Base-by-base conservation (phyloP, 2,329 filamentous ascomycete genomes). In the Scytalidium lignicola region DNA sequence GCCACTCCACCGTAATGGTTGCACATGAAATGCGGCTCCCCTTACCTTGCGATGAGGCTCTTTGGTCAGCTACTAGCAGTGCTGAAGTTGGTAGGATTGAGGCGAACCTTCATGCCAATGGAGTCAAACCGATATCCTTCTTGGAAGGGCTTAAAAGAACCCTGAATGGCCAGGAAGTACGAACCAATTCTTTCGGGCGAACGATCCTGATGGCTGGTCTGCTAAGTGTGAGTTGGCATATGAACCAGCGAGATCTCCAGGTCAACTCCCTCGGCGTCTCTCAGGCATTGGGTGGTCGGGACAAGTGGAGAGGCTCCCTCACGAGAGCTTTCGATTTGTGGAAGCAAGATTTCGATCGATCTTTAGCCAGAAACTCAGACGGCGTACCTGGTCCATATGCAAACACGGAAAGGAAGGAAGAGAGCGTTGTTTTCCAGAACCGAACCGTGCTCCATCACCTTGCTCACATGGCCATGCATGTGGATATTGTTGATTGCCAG, bases 391-490 rank as follows among this genome's bases (percentile, higher is more conserved):
- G 80, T 47, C 78, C 81, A 2, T 82, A 82, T 57, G 69, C 70
- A 44, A 37, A 37, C 15, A 75, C 74, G 2, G 72, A 74, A 41
- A 82, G 85, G 59, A 82, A 87, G 53, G 85, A 85, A 58, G 76
- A 82, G 51, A 80, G 76, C 49, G 70, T 79, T 13, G 84, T 95
- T 23, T 92, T 93, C 59, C 90, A 96, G 65, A 90, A 86, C 54
- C 82, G 90, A 18, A 95, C 87, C 2, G 92, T 96, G 22, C 74
- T 97, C 41, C 91, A 97, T 63, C 90, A 95, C 60, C 74, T 99
- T 12, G 93, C 93, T 0, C 93, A 97, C 67, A 96, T 99, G 89
- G 90, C 90, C 2, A 96, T 96, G 79, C 90, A 97, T 63, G 90
- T 95, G 20, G 92, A 97, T 63, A 90, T 97, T 47, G 88, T 95